Base-by-base conservation (phyloP, 2,329 filamentous ascomycete species). In the Claviceps sp. region DNA sequence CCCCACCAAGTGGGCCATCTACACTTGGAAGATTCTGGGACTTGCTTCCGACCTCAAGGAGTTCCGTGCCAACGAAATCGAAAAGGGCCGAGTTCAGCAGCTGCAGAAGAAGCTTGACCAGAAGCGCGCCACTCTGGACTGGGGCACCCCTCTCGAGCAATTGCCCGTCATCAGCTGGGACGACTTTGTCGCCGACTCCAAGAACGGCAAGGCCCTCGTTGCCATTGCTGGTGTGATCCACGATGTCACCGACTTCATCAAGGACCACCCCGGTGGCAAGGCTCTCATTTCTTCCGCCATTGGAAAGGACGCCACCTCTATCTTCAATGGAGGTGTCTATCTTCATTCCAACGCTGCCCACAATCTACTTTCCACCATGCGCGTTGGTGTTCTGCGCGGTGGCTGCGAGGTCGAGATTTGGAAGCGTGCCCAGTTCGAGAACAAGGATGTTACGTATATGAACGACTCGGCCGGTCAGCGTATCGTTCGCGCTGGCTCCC, bases 281-380 rank as follows among this genome's bases (percentile, higher is more conserved):
- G 85, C 86, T 43, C 84, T 94, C 72, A 93, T 94, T 72, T 80
- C 74, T 59, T 86, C 84, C 30, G 86, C 83, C 49, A 79, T 94
- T 53, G 88, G 88, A 67, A 93, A 93, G 74, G 88, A 94, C 57
- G 86, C 87, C 52, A 93, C 88, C 16, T 86, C 87, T 60, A 88
- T 90, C 71, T 94, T 94, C 79, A 94, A 94, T 69, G 88, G 88
- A 58, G 88, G 88, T 71, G 85, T 94, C 56, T 94, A 94, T 74
- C 79, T 85, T 67, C 88, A 94, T 75, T 88, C 84, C 66, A 94
- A 94, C 71, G 88, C 86, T 52, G 88, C 88, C 38, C 88, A 94
- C 76, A 94, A 94, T 72, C 70, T 93, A 55, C 77, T 94, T 57
- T 89, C 85, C 7, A 93, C 86, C 59, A 93, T 93, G 86, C 79